These are phyloP conservation scores for Cytospora piceae DNA, from an alignment of 2,329 filamentous ascomycete genomes.

Conservation along the genomic window DNA sequence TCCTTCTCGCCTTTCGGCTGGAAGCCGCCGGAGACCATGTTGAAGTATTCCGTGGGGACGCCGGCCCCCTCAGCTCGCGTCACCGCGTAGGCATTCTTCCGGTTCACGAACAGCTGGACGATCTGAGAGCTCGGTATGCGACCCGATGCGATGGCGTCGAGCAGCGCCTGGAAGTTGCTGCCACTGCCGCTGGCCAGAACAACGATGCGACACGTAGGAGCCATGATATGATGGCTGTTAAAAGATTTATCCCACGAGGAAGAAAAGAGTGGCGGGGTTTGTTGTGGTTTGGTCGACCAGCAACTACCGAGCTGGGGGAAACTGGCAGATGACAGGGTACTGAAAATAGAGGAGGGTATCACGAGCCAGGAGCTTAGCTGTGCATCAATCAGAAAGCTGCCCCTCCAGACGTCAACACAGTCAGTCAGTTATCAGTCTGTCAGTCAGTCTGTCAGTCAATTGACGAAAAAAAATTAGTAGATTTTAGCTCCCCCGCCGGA, in stretches of 20 bases:
- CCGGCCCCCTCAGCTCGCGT: conserved; percentile 49
- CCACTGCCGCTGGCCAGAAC: conserved; percentile 76
- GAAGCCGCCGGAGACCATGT: conserved; percentile 74
- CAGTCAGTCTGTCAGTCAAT: no score
- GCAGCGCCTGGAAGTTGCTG: conserved; percentile 77
- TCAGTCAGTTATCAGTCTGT: no score
- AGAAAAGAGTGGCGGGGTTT: neutral
- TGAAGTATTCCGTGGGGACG: conserved; percentile 81
- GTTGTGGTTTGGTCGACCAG: neutral
- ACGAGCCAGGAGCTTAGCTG: neutral
- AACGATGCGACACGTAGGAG: conserved; percentile 54
- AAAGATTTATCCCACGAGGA: neutral
- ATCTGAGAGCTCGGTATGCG: conserved; percentile 49
- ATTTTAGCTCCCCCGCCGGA: neutral
- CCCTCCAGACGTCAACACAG: conserved; percentile 7
- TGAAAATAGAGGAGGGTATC: neutral
- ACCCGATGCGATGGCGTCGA: conserved; percentile 49
- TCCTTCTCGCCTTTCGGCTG: conserved; percentile 63
- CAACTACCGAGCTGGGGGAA: neutral
- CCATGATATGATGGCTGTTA: conserved; percentile 9
- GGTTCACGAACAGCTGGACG: conserved; percentile 52
- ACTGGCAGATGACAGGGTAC: neutral
- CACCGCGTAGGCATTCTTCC: conserved; percentile 51
- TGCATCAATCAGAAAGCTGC: conserved; percentile 3
- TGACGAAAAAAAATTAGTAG: neutral